Evolutionary conservation across 2,329 filamentous ascomycete species (phyloP).

Genomic region (Biscogniauxia mediterranea): DNA sequence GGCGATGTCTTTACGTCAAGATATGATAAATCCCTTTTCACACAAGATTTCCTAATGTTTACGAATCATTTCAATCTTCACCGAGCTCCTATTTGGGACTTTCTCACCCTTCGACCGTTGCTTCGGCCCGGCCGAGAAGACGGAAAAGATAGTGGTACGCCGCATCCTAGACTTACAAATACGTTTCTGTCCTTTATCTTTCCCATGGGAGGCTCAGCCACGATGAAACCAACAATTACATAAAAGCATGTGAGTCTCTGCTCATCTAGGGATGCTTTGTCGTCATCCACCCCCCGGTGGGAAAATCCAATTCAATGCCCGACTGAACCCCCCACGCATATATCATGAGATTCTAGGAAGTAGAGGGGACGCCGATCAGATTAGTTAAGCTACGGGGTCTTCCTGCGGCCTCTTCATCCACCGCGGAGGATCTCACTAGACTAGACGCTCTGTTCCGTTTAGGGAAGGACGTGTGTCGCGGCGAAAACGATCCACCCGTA

Average conservation of each 20-base stretch:
- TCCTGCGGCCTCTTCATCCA: background rate
- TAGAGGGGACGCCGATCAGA: background rate
- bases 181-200: background rate
- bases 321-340: background rate
- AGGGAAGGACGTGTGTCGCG: background rate
- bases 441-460: background rate
- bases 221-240: constrained; percentile 15
- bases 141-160: constrained; percentile 13
- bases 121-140: constrained; percentile 25
- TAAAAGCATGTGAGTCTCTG: constrained; percentile 15
- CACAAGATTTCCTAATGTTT: background rate
- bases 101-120: constrained; percentile 3
- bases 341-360: background rate
- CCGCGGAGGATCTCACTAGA: background rate
- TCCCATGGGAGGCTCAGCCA: constrained; percentile 18
- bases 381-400: background rate
- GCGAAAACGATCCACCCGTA: constrained; percentile 15
- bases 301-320: background rate
- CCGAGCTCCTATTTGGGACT: background rate
- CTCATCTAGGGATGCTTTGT: constrained; percentile 10
- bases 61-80: background rate
- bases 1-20: background rate
- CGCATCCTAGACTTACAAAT: constrained; percentile 14
- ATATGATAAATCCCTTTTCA: background rate
- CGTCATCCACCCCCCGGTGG: constrained; percentile 10